Evolutionary conservation across 129 eudicot genomes (phyloP).

Genomic region (Dittrichia graveolens): DNA sequence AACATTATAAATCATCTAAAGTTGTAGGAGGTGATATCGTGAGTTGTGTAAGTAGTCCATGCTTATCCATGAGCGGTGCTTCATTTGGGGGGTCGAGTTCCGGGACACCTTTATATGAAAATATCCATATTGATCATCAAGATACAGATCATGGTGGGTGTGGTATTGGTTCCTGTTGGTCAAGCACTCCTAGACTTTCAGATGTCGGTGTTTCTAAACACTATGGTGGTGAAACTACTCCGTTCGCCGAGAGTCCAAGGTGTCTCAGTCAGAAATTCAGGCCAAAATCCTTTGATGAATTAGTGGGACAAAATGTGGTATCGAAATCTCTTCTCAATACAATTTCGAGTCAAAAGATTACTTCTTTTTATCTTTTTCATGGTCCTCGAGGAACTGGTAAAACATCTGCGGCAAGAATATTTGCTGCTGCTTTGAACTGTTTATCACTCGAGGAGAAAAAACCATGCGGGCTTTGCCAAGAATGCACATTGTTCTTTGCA

Average conservation of each 20-base stretch:
- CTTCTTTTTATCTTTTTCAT: constrained; percentile 75
- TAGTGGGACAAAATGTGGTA: constrained; percentile 79
- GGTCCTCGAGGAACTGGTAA: constrained; percentile 97
- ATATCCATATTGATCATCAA: constrained; percentile 50
- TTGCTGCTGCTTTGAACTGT: constrained; percentile 94
- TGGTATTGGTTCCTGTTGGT: constrained; percentile 81
- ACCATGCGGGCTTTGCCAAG: constrained; percentile 86
- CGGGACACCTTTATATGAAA: constrained; percentile 44
- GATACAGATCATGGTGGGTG: constrained; percentile 58
- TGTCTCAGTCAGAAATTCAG: constrained; percentile 76
- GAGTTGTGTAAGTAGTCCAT: constrained; percentile 69
- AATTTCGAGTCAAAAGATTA: constrained; percentile 52
- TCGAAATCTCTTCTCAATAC: constrained; percentile 57
- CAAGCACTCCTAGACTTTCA: constrained; percentile 59
- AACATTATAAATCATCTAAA: constrained; percentile 42
- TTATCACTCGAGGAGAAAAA: constrained; percentile 46
- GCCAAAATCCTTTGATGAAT: constrained; percentile 75
- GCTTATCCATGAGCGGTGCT: constrained; percentile 51
- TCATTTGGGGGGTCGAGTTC: constrained; percentile 49
- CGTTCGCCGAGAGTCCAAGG: constrained; percentile 67
- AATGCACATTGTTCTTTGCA: constrained; percentile 68
- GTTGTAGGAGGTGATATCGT: constrained; percentile 56
- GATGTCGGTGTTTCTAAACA: constrained; percentile 39
- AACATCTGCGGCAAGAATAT: constrained; percentile 78
- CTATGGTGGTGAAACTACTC: constrained; percentile 42